phyloP scores from a whole-genome alignment of 2,329 filamentous ascomycete species.

The Dothidotthia symphoricarpi region DNA sequence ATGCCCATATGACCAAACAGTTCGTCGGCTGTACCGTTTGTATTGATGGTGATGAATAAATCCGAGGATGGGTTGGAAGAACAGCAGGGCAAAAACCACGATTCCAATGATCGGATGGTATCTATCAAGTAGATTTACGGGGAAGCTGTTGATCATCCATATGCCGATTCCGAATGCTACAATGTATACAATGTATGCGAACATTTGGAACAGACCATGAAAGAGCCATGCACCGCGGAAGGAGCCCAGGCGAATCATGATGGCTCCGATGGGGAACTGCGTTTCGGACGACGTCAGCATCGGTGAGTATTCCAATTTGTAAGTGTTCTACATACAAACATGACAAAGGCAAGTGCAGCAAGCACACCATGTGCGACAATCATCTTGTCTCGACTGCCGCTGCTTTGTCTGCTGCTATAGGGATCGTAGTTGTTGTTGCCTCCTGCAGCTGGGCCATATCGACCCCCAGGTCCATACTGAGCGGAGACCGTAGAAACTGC shows the following conservation, averaged over 20 bases:
- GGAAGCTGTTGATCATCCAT: slow-evolving; percentile 45
- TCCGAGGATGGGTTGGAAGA: slow-evolving; percentile 56
- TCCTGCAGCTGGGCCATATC: slow-evolving; percentile 7
- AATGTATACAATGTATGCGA: slow-evolving; percentile 50
- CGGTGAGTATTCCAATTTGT: no score
- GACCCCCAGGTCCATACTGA: slow-evolving; percentile 10
- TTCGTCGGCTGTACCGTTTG: slow-evolving; percentile 47
- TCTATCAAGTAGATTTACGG: slow-evolving; percentile 26
- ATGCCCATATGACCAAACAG: slow-evolving; percentile 50
- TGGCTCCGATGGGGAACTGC: slow-evolving; percentile 45
- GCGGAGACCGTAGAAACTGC: slow-evolving; percentile 14
- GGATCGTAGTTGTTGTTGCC: slow-evolving; percentile 1
- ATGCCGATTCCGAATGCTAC: slow-evolving; percentile 54
- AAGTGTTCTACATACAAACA: slow-evolving; percentile 21
- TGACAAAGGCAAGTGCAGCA: slow-evolving; percentile 45
- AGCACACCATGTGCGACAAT: slow-evolving; percentile 46
- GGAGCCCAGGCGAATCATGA: slow-evolving; percentile 43
- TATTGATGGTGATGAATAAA: slow-evolving; percentile 53
- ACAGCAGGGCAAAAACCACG: slow-evolving; percentile 50
- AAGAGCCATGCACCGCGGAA: slow-evolving; percentile 45
- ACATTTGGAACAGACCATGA: slow-evolving; percentile 49
- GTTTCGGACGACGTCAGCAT: no score
- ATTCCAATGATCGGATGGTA: slow-evolving; percentile 56
- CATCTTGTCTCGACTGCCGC: slow-evolving; percentile 16
- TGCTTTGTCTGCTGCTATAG: slow-evolving; percentile 5